Base-by-base conservation (phyloP, 768 basidiomycete genomes). In the Russula olivacea region DNA sequence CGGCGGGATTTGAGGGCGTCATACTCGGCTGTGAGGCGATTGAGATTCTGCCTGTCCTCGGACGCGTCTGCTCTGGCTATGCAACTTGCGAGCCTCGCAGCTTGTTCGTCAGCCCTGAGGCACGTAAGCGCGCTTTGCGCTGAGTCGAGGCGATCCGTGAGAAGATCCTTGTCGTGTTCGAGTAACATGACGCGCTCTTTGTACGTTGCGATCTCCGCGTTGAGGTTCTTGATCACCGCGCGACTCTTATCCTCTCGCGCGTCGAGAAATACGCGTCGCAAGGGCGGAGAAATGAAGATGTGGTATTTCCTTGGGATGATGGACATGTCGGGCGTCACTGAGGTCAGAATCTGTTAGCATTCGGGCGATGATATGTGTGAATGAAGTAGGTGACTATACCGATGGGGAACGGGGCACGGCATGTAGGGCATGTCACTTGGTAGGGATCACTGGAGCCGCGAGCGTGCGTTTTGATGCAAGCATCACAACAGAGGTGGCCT, bases 201-300 rank as follows among this genome's bases (percentile, higher is more conserved):
- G 15, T 61, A 60, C 9, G 23, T 1, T 19, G 52, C 30, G 19
- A 59, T 28, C 36, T 66, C 36, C 9, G 40, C 28, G 15, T 62
- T 65, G 38, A 67, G 59, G 3, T 38, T n/a, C 14, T 55, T 61
- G 19, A 65, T 41, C 12, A 38, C 9, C 2, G 51, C 36, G 17
- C 4, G 36, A 21, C 34, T 49, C 10, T 9, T n/a, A 11, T 23
- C 50, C 34, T 34, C 34, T 6, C 6, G 14, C 12, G 36, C 53
- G 12, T 30, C 52, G 15, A 65, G 11, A 43, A 65, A 67, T 14
- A 67, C 54, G 57, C 66, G 66, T 43, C 66, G 66, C 40, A 67
- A 32, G 11, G 58, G 34, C 11, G 66, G 60, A 9, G 23, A 28
- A 4, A 67, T 59, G 43, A 67, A 67, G 6, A 51, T 19, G 11